Evolutionary conservation across 139 green algal species (phyloP).

Genomic region (Haematococcus lacustris): DNA sequence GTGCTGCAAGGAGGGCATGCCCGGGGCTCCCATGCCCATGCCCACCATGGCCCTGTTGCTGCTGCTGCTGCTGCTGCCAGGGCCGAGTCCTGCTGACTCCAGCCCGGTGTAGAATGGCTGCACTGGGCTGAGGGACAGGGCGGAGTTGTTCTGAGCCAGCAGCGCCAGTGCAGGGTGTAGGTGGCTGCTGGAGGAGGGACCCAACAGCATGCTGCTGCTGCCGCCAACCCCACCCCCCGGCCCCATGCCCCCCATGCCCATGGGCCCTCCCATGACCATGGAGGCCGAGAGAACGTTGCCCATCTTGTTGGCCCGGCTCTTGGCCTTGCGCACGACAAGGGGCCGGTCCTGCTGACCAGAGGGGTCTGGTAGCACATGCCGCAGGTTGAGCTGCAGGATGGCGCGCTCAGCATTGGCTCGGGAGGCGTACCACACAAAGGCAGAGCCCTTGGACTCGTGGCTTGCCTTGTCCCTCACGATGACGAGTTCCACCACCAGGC

Average conservation of each 20-base stretch:
- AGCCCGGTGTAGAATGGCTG: too few relatives aligned
- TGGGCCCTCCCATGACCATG: too few relatives aligned
- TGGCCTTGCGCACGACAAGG: constrained; percentile 54
- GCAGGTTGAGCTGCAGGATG: constrained; percentile 47
- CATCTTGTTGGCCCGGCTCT: constrained; percentile 17
- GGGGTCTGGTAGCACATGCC: constrained; percentile 34
- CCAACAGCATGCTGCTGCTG: neutral
- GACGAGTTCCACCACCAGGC: constrained; percentile 52
- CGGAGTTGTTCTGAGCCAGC: too few relatives aligned
- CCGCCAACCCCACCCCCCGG: too few relatives aligned
- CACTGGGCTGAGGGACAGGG: too few relatives aligned
- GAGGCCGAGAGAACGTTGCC: too few relatives aligned
- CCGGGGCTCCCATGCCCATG: neutral
- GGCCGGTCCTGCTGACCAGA: constrained; percentile 43
- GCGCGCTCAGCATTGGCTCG: constrained; percentile 31
- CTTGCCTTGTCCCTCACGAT: constrained; percentile 55
- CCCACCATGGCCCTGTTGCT: neutral
- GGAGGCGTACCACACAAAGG: constrained; percentile 52
- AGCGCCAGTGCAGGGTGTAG: constrained; percentile 13
- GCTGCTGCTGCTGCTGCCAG: neutral
- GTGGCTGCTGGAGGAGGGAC: neutral
- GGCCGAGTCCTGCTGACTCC: neutral
- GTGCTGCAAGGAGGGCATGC: too few relatives aligned
- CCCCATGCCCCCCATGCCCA: too few relatives aligned
- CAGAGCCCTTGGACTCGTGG: constrained; percentile 56